Evolutionary conservation across 2,329 filamentous ascomycete genomes (phyloP), one percentile per base, ranked within the genome.

Genomic region (Coleophoma eucalyptorum): DNA sequence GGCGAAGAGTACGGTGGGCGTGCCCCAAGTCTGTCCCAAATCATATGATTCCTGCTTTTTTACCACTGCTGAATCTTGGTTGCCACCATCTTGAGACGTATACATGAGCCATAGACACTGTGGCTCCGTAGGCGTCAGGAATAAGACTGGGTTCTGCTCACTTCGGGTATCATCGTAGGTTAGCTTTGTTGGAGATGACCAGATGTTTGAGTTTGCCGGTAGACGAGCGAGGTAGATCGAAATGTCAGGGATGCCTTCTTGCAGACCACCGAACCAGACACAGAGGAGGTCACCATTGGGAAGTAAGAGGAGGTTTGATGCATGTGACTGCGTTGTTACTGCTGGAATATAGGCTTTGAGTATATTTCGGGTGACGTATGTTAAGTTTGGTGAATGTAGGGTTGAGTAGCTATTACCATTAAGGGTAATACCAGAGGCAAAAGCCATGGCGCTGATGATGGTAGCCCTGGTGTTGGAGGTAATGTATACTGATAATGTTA

Each of bases 131-230:
- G 71, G 69, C 1, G 63, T 65, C 5, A 58, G 58, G 50, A 75
- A 75, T 3, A 75, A 56, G 1, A 75, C 65, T 0, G 72, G 73
- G 33, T 75, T 75, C 53, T 75, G 72, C 40, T 73, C 72, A 55
- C 72, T 75, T 13, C 71, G 65, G 18, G 64, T 60, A 4, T 62
- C 51, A 50, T 72, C 73, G 10, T 65, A 66, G 0, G 72, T 72
- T 2, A 74, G 65, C 46, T 65, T 72, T 0, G 57, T 45, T 0
- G 72, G 66, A 0, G 54, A 35, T 0, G 59, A 57, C 72, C 72
- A 75, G 3, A 54, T 43, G 0, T 46, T 48, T 0, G 65, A 51
- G 0, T 64, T 67, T 0, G 64, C 58, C 2, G 54, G 57, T 1
- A 70, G 57, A 6, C 70, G 68, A 12, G 72, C 71, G 0, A 72